Conservation (phyloP, 2,329 filamentous ascomycete genomes). For the Teratosphaeria destructans region DNA sequence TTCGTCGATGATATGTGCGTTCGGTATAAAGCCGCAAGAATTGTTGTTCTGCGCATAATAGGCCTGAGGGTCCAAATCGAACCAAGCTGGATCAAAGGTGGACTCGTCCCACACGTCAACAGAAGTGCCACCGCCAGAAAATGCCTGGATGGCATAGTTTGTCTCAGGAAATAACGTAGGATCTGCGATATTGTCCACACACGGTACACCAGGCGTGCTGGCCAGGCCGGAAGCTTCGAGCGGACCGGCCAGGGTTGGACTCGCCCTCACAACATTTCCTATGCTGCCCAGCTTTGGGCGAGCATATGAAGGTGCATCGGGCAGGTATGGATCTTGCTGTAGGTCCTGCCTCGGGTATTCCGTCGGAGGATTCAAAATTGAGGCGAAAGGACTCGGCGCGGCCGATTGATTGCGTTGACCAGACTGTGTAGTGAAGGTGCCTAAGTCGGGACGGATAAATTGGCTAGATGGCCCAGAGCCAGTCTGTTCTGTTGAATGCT, state of each 20-base stretch:
- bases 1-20: conserved; percentile 23
- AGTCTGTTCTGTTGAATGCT: conserved; percentile 3
- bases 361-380: background rate
- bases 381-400: background rate
- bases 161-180: conserved; percentile 1
- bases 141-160: conserved; percentile 5
- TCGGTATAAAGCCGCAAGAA: conserved; percentile 23
- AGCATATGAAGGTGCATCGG: background rate
- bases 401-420: background rate
- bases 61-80: conserved; percentile 20
- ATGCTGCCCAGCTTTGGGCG: background rate
- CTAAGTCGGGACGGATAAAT: background rate
- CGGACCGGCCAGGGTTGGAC: background rate
- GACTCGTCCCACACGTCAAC: conserved; percentile 14
- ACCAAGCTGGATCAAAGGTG: conserved; percentile 22
- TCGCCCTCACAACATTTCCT: background rate
- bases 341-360: background rate
- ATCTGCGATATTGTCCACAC: background rate
- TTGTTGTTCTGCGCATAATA: conserved; percentile 21
- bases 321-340: background rate
- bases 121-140: conserved; percentile 9
- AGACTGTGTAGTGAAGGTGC: background rate
- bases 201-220: background rate
- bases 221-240: background rate
- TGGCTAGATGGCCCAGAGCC: background rate